phyloP scores from a whole-genome alignment of 2,329 filamentous ascomycete genomes.

The Arachnomyces sp. region DNA sequence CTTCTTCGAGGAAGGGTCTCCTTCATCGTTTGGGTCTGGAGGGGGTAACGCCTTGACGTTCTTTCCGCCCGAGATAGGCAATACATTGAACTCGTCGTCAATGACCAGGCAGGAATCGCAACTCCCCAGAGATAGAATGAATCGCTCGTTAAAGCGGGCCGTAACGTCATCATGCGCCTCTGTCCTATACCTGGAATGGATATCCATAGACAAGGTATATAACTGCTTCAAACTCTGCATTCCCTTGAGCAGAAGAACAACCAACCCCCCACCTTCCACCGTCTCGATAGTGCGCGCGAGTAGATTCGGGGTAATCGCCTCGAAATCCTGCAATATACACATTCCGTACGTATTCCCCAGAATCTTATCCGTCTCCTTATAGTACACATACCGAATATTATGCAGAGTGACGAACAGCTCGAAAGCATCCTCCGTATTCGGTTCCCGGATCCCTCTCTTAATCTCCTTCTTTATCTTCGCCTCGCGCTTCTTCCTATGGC shows the following conservation, averaged over 20 bases:
- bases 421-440: slow-evolving; percentile 89
- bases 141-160: slow-evolving; percentile 94
- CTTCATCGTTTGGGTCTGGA: slow-evolving; percentile 63
- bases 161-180: slow-evolving; percentile 94
- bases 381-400: slow-evolving; percentile 98
- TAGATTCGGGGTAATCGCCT: slow-evolving; percentile 94
- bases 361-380: slow-evolving; percentile 99
- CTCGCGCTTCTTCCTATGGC: slow-evolving; percentile 96
- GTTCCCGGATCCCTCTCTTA: slow-evolving; percentile 85
- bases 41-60: slow-evolving; percentile 75
- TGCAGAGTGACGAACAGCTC: slow-evolving; percentile 94
- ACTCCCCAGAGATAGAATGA: slow-evolving; percentile 88
- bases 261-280: slow-evolving; percentile 88
- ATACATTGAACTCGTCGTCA: slow-evolving; percentile 93
- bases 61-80: slow-evolving; percentile 94
- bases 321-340: slow-evolving; percentile 97
- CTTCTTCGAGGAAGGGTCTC: slow-evolving; percentile 57
- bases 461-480: slow-evolving; percentile 98
- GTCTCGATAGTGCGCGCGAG: slow-evolving; percentile 93
- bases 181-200: slow-evolving; percentile 91
- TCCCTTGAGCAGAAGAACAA: slow-evolving; percentile 83
- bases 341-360: slow-evolving; percentile 96
- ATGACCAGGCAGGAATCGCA: slow-evolving; percentile 93
- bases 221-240: slow-evolving; percentile 97
- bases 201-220: slow-evolving; percentile 95